Evolutionary conservation across 2,329 filamentous ascomycete genomes (phyloP).

Genomic region (Ophiocordyceps camponoti-saundersi): DNA sequence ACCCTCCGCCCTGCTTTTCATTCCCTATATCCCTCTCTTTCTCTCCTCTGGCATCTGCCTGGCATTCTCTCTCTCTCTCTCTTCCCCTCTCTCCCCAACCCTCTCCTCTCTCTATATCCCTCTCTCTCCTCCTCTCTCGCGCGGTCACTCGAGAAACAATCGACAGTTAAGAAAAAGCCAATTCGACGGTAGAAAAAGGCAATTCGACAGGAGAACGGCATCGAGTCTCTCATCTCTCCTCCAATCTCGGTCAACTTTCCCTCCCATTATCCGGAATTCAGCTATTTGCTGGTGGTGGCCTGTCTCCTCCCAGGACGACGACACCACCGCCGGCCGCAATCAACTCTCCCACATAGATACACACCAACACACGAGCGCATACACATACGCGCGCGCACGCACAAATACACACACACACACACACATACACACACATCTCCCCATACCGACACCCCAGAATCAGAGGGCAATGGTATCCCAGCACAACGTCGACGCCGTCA

Average conservation of each 20-base stretch:
- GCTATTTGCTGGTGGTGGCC: neutral
- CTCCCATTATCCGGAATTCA: neutral
- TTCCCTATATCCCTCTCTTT: neutral
- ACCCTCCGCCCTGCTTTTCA: neutral
- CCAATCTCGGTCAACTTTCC: neutral
- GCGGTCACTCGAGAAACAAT: too few relatives aligned
- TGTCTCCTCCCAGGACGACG: slow-evolving; percentile 1
- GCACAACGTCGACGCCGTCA: neutral
- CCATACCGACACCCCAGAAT: neutral
- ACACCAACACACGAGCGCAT: neutral
- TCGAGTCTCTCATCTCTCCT: neutral
- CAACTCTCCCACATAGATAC: neutral
- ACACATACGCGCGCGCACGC: neutral
- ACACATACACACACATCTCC: neutral
- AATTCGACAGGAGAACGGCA: neutral
- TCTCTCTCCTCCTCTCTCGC: neutral
- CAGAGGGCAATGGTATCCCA: neutral
- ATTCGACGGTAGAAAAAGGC: too few relatives aligned
- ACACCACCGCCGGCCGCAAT: neutral
- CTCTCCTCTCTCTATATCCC: too few relatives aligned
- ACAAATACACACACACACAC: neutral
- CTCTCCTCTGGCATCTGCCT: neutral
- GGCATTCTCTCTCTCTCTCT: neutral
- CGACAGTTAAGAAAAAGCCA: too few relatives aligned
- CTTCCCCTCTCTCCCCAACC: neutral